Base-by-base conservation (phyloP, 805 yeast species). In the Metschnikowia lunata region DNA sequence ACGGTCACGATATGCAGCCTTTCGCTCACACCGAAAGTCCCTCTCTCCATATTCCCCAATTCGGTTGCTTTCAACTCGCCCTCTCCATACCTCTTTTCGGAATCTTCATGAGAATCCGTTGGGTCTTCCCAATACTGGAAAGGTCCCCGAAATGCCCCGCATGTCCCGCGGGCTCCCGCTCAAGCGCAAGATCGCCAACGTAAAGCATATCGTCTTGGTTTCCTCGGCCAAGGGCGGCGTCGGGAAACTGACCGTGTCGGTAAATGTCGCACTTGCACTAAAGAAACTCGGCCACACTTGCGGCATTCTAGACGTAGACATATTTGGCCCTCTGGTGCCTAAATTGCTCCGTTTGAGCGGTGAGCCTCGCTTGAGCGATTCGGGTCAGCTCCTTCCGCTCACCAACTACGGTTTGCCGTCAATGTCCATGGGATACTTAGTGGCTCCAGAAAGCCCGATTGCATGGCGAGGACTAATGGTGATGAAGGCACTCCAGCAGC, bases 401-500 rank as follows among this genome's bases (percentile, higher is more conserved):
- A 60, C 71, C 9, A 87, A 85, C 58, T 85, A 82, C 51, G 96
- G 96, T 0, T 59, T 88, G 3, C 82, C 84, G 51, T 78, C 89
- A 7, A 88, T 88, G 96, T 86, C 95, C 0, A 88, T 88, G 95
- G 96, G 96, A 0, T 87, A 82, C 55, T 66, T 88, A 52, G 76
- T 87, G 2, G 62, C 74, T 1, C 83, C 83, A 8, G 81, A 76
- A 38, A 79, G 80, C 28, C 83, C 89, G 0, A 75, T 88, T 6
- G 91, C 83, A 0, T 88, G 96, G 96, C 69, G 96, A 42, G 96
- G 96, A 0, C 63, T 87, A 34, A 80, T 88, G 80, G 90, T 88
- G 15, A 88, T 85, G 79, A 88, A 88, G 60, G 96, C 95, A 0
- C 61, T 88, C 23, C 88, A 88, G 54, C 96, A 88, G 57, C 70